Conservation (phyloP, 345 rosid species). For the Eutrema japonicum region DNA sequence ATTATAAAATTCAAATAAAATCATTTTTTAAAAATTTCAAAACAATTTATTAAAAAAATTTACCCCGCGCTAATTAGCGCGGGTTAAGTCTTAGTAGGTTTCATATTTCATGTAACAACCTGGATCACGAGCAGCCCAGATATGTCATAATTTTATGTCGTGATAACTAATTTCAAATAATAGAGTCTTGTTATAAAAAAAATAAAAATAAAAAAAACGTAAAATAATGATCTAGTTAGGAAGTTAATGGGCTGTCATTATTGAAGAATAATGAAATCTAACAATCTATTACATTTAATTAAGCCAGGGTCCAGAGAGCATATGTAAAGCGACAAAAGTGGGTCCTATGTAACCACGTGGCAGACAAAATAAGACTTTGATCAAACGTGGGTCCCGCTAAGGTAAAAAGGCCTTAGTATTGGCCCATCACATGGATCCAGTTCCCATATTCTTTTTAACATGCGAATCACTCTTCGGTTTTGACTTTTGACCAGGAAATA, state of each 20-base stretch:
- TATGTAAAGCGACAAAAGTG: slow-evolving; percentile 38
- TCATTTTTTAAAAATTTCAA: too few relatives aligned
- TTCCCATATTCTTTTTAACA: slow-evolving; percentile 34
- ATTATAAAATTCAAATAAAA: too few relatives aligned
- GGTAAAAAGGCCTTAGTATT: slow-evolving; percentile 34
- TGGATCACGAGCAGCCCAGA: slow-evolving; percentile 25
- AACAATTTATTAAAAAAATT: too few relatives aligned
- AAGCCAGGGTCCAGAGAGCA: slow-evolving; percentile 34
- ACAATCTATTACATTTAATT: slow-evolving; percentile 17
- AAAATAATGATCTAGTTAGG: slow-evolving; percentile 21
- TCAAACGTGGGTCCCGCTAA: slow-evolving; percentile 34
- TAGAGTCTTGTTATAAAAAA: not conserved
- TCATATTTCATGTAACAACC: not conserved
- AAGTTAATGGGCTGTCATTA: slow-evolving; percentile 38
- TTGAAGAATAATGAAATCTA: slow-evolving; percentile 38
- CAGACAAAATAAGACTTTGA: slow-evolving; percentile 39
- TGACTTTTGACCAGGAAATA: slow-evolving; percentile 4
- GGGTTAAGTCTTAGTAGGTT: too few relatives aligned
- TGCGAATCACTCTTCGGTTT: slow-evolving; percentile 4
- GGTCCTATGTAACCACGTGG: slow-evolving; percentile 40
- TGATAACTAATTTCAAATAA: slow-evolving; percentile 24
- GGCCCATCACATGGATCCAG: slow-evolving; percentile 37
- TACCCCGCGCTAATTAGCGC: too few relatives aligned
- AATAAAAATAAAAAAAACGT: not conserved
- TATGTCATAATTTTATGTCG: slow-evolving; percentile 11